A percentile compares a stretch with the other conserved stretches of the same genome.
These are phyloP conservation scores for Posidonia oceanica DNA, from an alignment of 116 monocot species.

Conservation along the genomic window DNA sequence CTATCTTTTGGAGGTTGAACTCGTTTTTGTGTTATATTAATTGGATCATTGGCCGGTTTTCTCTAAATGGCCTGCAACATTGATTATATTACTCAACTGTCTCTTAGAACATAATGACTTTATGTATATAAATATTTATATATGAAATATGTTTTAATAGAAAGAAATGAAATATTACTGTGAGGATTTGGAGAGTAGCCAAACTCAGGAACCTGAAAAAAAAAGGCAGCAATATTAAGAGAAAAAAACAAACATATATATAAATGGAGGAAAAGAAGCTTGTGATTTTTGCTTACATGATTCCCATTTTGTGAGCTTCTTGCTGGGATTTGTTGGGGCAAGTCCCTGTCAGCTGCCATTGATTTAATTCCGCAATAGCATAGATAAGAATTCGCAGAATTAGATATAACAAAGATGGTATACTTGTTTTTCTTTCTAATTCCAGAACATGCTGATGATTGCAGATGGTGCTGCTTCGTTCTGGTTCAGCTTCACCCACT, in stretches of 20 bases:
- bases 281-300: constrained; percentile 7
- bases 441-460: constrained; percentile 32
- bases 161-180: constrained; percentile 7
- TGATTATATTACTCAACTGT: no score
- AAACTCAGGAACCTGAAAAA: constrained; percentile 34
- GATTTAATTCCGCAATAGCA: constrained; percentile 11
- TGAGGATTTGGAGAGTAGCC: constrained; percentile 42
- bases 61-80: no score
- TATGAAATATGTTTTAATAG: no score
- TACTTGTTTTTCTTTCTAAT: not conserved
- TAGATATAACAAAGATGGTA: not conserved
- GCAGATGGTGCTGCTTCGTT: constrained; percentile 27
- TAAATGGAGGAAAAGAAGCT: not conserved
- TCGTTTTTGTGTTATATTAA: no score
- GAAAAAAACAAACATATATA: not conserved
- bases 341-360: constrained; percentile 55
- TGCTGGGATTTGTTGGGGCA: constrained; percentile 32
- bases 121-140: no score
- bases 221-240: not conserved
- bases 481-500: constrained; percentile 50
- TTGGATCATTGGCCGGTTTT: no score
- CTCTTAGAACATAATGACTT: no score
- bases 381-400: constrained; percentile 5
- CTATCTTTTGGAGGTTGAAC: no score
- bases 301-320: constrained; percentile 9